Base-by-base conservation (phyloP, 306 rosid species). In the Notholithocarpus densiflorus region DNA sequence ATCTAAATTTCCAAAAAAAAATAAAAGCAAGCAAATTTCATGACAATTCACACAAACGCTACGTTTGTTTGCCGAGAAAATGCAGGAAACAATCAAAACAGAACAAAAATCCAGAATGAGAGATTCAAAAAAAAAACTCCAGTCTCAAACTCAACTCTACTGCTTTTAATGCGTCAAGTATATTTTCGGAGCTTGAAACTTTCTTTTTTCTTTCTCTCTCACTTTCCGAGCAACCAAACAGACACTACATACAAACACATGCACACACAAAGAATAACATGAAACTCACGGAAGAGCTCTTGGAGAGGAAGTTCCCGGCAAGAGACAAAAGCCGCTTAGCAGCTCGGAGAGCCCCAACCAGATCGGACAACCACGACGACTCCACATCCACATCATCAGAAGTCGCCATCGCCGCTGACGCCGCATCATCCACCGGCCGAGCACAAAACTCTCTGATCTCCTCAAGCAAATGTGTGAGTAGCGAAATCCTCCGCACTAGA, bases 401-500 rank as follows among this genome's bases (percentile, higher is more conserved):
- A n/a, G 82, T 27, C 0, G 4, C 0, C 0, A 0, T 0, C 31
- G 31, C 4, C 0, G 31, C 40, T 0, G 89, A 71, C 54, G 82
- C 4, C 31, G 4, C 31, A 27, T 27, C 88, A 56, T 82, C 76
- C 40, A 56, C 11, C 34, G 29, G 51, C 7, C 13, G 68, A 75
- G 70, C 78, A 72, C 51, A 78, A 7, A 86, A 81, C 21, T 90
- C 94, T 78, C 78, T 80, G 75, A 95, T 86, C 82, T 95, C 98
- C 79, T 95, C 96, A n/a, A 91, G 83, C 77, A 95, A 77, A 80
- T 95, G 92, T 24, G 89, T 80, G 19, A 95, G 89, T 23, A 95
- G 87, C 18, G 93, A 89, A 90, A 95, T 95, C 96, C 98, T 92
- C 53, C 94, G 98, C 66, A 92, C 92, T 56, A 95, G 93, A 91